Conservation (phyloP, 371 early-diverging fungal genomes). For the Enterospora canceri region DNA sequence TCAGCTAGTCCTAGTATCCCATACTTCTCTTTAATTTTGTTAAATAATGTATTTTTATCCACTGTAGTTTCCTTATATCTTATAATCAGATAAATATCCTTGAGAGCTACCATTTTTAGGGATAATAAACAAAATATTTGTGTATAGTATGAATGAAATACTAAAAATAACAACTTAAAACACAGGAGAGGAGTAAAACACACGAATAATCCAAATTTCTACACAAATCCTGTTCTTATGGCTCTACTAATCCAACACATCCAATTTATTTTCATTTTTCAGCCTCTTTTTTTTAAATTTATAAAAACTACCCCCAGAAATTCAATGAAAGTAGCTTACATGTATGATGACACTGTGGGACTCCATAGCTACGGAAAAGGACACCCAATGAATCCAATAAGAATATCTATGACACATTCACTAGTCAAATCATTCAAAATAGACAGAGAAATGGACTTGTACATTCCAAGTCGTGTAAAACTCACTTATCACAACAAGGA, state of each 20-base stretch:
- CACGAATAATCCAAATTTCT: no score
- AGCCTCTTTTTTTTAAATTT: no score
- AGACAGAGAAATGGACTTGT: slow-evolving; percentile 75
- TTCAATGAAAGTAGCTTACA: slow-evolving; percentile 54
- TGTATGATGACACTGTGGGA: slow-evolving; percentile 61
- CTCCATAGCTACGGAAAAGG: slow-evolving; percentile 66
- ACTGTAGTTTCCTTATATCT: not conserved
- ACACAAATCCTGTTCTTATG: no score
- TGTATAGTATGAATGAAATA: no score
- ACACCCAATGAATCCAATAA: slow-evolving; percentile 97
- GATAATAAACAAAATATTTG: no score
- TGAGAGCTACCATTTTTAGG: no score
- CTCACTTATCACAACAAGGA: slow-evolving; percentile 33
- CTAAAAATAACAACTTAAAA: no score
- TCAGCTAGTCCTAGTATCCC: not conserved
- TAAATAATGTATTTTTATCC: not conserved
- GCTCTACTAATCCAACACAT: no score
- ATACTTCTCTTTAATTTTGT: not conserved
- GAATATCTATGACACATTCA: slow-evolving; percentile 89
- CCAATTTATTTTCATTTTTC: no score
- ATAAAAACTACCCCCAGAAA: not conserved
- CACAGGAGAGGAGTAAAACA: no score
- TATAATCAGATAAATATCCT: not conserved
- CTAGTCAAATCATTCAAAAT: slow-evolving; percentile 83
- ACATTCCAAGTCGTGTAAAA: slow-evolving; percentile 58